Evolutionary conservation across 257 asterid species (phyloP).

Genomic region (Solanum boliviense): DNA sequence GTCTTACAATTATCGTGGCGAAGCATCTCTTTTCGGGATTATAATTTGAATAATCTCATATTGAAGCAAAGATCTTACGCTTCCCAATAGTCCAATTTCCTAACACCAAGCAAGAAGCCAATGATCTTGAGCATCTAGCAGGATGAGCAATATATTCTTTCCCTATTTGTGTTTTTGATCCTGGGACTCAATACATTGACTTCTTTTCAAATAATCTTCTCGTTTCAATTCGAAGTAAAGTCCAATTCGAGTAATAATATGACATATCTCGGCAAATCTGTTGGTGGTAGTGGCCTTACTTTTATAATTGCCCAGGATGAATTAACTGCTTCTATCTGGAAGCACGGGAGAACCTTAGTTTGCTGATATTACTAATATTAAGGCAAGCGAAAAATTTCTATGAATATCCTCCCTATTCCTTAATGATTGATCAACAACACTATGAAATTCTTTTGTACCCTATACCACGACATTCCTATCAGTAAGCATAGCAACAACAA

Average conservation of each 20-base stretch:
- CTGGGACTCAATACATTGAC: constrained; percentile 8
- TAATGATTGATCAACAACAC: no score
- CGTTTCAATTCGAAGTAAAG: constrained; percentile 34
- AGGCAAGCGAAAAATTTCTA: no score
- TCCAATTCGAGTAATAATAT: not conserved
- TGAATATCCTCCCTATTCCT: no score
- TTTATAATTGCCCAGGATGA: constrained; percentile 54
- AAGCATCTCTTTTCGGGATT: constrained; percentile 42
- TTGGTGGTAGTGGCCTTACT: constrained; percentile 44
- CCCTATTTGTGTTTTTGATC: constrained; percentile 47
- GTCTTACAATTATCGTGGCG: constrained; percentile 34
- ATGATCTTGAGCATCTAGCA: constrained; percentile 29
- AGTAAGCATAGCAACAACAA: no score
- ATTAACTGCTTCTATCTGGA: constrained; percentile 32
- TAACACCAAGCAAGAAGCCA: not conserved
- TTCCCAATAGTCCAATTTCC: constrained; percentile 64
- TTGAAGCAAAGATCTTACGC: constrained; percentile 27
- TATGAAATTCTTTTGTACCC: no score
- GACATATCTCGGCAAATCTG: not conserved
- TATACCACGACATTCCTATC: no score
- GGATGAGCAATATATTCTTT: constrained; percentile 55
- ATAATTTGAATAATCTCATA: constrained; percentile 18
- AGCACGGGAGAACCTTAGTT: not conserved
- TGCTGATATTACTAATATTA: no score
- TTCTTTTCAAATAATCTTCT: constrained; percentile 50